These are phyloP conservation scores for Pseudonitzschia pungens DNA, from an alignment of 108 stramenopile genomes.

Conservation along the genomic window DNA sequence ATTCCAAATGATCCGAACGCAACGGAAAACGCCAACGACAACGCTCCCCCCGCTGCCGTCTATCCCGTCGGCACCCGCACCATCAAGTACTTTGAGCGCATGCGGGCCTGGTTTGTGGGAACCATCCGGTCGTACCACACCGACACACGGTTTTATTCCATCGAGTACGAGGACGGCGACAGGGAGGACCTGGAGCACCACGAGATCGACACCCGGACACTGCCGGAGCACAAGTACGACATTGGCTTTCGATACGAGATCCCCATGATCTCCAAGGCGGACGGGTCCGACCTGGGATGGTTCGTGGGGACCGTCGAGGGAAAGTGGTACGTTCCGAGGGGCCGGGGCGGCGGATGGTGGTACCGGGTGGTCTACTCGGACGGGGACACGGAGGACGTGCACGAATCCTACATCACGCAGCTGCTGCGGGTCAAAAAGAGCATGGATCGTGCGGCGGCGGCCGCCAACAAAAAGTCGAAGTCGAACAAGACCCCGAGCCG, in stretches of 20 bases:
- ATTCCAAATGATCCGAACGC: too few species aligned
- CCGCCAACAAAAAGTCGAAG: background rate
- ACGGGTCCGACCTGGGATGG: background rate
- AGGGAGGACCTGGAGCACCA: slow-evolving; percentile 13
- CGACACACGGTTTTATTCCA: background rate
- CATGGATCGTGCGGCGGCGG: background rate
- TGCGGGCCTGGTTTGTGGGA: slow-evolving; percentile 11
- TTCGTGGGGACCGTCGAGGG: background rate
- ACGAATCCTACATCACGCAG: background rate
- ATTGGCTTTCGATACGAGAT: background rate
- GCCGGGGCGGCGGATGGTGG: background rate
- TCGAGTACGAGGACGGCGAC: slow-evolving; percentile 24
- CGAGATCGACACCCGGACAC: slow-evolving; percentile 1
- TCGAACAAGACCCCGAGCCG: background rate
- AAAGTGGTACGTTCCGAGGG: background rate
- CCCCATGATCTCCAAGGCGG: background rate
- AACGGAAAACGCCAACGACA: background rate
- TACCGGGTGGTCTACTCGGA: slow-evolving; percentile 6
- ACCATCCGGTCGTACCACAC: background rate
- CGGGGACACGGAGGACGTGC: background rate
- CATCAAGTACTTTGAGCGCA: background rate
- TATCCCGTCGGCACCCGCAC: slow-evolving; percentile 13
- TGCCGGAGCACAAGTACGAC: slow-evolving; percentile 4
- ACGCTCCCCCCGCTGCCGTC: background rate
- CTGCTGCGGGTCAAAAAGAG: background rate